Conservation (phyloP, 441 rosid genomes). For the Cnidoscolus chayamansa region DNA sequence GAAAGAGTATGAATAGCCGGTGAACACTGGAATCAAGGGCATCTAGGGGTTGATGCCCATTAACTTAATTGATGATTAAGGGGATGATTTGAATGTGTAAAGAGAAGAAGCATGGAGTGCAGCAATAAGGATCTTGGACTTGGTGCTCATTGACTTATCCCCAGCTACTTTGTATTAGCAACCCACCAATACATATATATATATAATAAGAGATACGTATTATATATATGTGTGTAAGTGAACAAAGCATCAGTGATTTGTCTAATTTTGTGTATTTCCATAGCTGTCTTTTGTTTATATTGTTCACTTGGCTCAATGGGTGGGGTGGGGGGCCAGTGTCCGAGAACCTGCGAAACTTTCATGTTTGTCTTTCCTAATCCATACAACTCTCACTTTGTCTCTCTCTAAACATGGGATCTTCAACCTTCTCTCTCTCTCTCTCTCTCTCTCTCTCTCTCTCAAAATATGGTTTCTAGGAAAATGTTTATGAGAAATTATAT, state of each 20-base stretch:
- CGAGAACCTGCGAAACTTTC: slow-evolving; percentile 24
- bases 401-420: slow-evolving; percentile 25
- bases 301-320: slow-evolving; percentile 43
- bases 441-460: neutral
- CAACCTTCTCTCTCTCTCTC: neutral
- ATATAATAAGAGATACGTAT: neutral
- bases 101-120: slow-evolving; percentile 2
- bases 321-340: slow-evolving; percentile 21
- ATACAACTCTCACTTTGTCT: slow-evolving; percentile 1
- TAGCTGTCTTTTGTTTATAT: slow-evolving; percentile 26
- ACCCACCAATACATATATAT: slow-evolving; percentile 15
- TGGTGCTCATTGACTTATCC: slow-evolving; percentile 30
- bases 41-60: slow-evolving; percentile 24
- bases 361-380: slow-evolving; percentile 33
- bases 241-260: slow-evolving; percentile 28
- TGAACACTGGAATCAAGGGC: slow-evolving; percentile 27
- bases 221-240: neutral
- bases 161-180: slow-evolving; percentile 5
- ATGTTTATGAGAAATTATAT: too few species aligned
- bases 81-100: slow-evolving; percentile 10
- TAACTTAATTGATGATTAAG: slow-evolving; percentile 17
- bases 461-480: neutral
- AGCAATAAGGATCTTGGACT: slow-evolving; percentile 31
- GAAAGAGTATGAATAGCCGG: slow-evolving; percentile 26
- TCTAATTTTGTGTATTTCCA: slow-evolving; percentile 38